phyloP scores from a whole-genome alignment of 805 yeast genomes.

The Cyberlindnera lachancei region DNA sequence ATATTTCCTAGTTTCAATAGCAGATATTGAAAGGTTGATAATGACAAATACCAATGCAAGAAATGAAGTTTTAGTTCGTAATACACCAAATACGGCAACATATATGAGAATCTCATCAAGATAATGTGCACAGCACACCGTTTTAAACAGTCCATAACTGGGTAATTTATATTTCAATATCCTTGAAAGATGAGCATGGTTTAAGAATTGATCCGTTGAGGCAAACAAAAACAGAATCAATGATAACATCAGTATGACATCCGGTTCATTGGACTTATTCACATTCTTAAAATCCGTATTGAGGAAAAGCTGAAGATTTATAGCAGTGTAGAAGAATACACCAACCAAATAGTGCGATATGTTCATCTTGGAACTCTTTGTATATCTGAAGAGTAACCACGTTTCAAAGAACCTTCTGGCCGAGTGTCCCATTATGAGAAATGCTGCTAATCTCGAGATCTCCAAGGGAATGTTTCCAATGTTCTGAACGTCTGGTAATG shows the following conservation, averaged over 20 bases:
- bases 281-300: constrained; percentile 18
- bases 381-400: constrained; percentile 38
- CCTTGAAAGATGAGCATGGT: constrained; percentile 20
- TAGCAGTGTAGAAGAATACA: constrained; percentile 44
- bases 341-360: constrained; percentile 64
- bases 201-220: constrained; percentile 37
- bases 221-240: constrained; percentile 20
- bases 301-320: constrained; percentile 33
- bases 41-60: constrained; percentile 24
- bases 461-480: constrained; percentile 18
- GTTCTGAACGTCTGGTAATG: constrained; percentile 1
- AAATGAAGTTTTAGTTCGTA: constrained; percentile 14
- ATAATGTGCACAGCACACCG: constrained; percentile 61
- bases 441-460: constrained; percentile 14
- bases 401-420: constrained; percentile 51
- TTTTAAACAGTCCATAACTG: constrained; percentile 37
- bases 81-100: constrained; percentile 22
- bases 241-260: constrained; percentile 6
- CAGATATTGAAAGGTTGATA: constrained; percentile 47
- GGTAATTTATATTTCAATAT: constrained; percentile 41
- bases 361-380: constrained; percentile 46
- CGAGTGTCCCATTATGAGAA: constrained; percentile 40
- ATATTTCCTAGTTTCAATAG: constrained; percentile 42
- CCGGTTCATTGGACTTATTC: constrained; percentile 2
- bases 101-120: constrained; percentile 59